Evolutionary conservation across 176 grass and related monocot genomes (phyloP).

Genomic region (Coix lacrymajobi): DNA sequence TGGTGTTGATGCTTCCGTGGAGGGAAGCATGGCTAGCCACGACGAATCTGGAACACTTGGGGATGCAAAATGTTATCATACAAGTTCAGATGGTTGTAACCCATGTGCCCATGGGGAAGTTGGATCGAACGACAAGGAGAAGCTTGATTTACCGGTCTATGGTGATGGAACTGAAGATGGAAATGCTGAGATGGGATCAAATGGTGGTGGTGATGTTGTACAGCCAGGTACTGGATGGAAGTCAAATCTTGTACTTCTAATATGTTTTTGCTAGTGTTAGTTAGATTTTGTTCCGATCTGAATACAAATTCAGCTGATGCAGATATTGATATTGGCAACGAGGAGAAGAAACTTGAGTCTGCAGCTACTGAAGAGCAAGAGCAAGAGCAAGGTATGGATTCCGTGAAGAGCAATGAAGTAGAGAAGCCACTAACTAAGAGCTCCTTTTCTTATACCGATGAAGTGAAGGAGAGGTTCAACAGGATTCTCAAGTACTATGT

Average conservation of each 20-base stretch:
- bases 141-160: background rate
- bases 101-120: constrained; percentile 5
- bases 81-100: background rate
- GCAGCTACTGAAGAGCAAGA: background rate
- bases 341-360: constrained; percentile 9
- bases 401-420: constrained; percentile 26
- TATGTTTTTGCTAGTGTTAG: background rate
- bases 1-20: constrained; percentile 12
- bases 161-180: background rate
- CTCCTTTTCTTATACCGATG: constrained; percentile 55
- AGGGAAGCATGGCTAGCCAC: background rate
- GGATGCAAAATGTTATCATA: constrained; percentile 8
- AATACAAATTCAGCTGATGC: background rate
- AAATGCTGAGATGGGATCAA: constrained; percentile 15
- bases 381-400: constrained; percentile 11
- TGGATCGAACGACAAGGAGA: constrained; percentile 11
- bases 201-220: background rate
- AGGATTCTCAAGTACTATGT: constrained; percentile 74
- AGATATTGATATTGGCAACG: background rate
- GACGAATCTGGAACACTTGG: constrained; percentile 15
- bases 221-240: background rate
- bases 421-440: constrained; percentile 25
- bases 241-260: constrained; percentile 1
- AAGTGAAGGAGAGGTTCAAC: constrained; percentile 64
- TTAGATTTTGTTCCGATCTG: constrained; percentile 1